These are phyloP conservation scores for Exsudoporus frostii DNA, from an alignment of 768 basidiomycete species.

Conservation along the genomic window DNA sequence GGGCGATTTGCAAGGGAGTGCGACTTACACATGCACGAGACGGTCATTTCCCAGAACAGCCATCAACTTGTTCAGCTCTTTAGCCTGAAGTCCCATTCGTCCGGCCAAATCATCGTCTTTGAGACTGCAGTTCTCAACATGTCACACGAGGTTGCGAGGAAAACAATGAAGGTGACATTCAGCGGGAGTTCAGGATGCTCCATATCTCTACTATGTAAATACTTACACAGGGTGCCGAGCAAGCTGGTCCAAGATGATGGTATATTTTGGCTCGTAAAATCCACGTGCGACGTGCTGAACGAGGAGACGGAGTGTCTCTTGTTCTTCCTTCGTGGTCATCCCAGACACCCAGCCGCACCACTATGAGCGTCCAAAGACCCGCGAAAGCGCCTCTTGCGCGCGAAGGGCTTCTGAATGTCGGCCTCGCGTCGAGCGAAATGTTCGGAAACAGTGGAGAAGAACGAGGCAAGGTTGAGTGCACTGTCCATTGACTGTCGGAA, in stretches of 20 bases:
- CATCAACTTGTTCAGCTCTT: constrained; percentile 88
- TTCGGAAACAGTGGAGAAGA: neutral
- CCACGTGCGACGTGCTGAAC: constrained; percentile 91
- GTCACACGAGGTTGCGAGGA: constrained; percentile 15
- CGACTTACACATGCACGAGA: constrained; percentile 70
- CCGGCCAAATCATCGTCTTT: constrained; percentile 94
- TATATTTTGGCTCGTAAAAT: constrained; percentile 92
- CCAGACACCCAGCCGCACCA: constrained; percentile 9
- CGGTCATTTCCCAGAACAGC: constrained; percentile 76
- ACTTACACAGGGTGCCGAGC: constrained; percentile 94
- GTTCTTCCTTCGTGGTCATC: constrained; percentile 75
- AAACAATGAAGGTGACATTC: constrained; percentile 11
- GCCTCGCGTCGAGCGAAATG: constrained; percentile 6
- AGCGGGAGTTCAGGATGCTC: constrained; percentile 17
- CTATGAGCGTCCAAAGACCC: constrained; percentile 3
- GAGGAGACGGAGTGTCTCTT: constrained; percentile 78
- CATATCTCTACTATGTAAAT: constrained; percentile 30
- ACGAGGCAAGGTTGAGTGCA: neutral
- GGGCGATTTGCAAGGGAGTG: neutral
- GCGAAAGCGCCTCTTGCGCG: constrained; percentile 7
- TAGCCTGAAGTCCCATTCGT: constrained; percentile 82
- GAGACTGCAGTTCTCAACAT: constrained; percentile 49
- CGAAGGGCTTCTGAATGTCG: constrained; percentile 1
- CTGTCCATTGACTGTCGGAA: neutral
- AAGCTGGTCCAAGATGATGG: constrained; percentile 92